Base-by-base conservation (phyloP, 2,329 filamentous ascomycete species). In the Ophiostoma fasciatum region DNA sequence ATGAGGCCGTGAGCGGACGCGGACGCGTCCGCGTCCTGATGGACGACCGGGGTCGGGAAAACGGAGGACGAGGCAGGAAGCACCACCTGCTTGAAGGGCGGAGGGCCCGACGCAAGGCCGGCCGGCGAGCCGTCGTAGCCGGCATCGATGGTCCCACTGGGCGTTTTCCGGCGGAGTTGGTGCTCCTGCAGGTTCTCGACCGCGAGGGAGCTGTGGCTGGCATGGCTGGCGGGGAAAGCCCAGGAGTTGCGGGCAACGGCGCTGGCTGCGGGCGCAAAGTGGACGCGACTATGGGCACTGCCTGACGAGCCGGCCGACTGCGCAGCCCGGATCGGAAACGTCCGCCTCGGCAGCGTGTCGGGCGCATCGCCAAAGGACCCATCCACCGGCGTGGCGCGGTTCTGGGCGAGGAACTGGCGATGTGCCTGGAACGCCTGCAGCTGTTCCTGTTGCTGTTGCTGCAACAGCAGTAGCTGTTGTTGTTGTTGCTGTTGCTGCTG, bases 121-220 rank as follows among this genome's bases (percentile, higher is more conserved):
- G 77, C 67, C 2, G 78, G 75, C 5, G 82, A 82, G 22, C 82
- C 84, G 64, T 96, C 87, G 51, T 94, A 94, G 10, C 84, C 85
- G 36, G 82, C 84, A 45, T 88, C 79, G 42, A 96, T 70, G 26
- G 85, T 94, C n/a, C 88, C 90, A 50, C 78, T 88, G 5, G 88
- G 90, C 8, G 88, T 96, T 57, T 96, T 96, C 46, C 88, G 74
- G 45, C 88, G 75, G 38, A 94, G 64, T 48, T 83, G 81, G 55
- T 93, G 77, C 54, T 94, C 84, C 36, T 57, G 53, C 37, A 57
- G 54, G 5, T 27, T 38, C 9, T 61, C 57, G 21, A 45, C 34
- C 7, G 37, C 33, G 11, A 49, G 43, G n/a, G n/a, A n/a, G 26
- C 28, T 18, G 33, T 27, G 27, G 12, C 20, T 22, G 33, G 31